phyloP scores from a whole-genome alignment of 768 basidiomycete species.

The Suillus plorans region DNA sequence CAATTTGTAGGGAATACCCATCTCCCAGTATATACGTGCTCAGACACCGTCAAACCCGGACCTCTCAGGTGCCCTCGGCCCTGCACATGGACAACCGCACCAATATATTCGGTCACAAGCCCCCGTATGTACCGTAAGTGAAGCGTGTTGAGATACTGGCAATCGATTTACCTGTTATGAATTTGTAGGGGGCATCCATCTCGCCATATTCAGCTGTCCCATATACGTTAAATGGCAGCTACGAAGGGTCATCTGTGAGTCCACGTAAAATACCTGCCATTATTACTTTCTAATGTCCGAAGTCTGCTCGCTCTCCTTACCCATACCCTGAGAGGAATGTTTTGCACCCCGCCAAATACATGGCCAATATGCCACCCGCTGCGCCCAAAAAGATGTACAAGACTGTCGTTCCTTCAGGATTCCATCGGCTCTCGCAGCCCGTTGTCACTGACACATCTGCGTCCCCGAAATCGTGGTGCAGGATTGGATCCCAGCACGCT shows the following conservation, averaged over 20 bases:
- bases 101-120: background rate
- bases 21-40: background rate
- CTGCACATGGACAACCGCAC: background rate
- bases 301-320: constrained; percentile 19
- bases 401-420: constrained; percentile 22
- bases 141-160: background rate
- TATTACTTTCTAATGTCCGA: constrained; percentile 10
- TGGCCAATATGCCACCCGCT: constrained; percentile 7
- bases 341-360: constrained; percentile 23
- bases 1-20: background rate
- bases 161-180: background rate
- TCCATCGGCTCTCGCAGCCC: constrained; percentile 15
- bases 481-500: constrained; percentile 16
- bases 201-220: constrained; percentile 26
- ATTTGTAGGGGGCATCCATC: background rate
- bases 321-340: constrained; percentile 32
- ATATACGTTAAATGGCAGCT: constrained; percentile 16
- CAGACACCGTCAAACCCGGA: constrained; percentile 9
- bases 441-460: constrained; percentile 12
- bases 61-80: background rate
- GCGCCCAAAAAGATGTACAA: constrained; percentile 9
- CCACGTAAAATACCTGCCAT: background rate
- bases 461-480: background rate
- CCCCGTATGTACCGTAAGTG: background rate
- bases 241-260: constrained; percentile 15